These are phyloP conservation scores for Alnus rubra DNA, from an alignment of 306 rosid genomes.

Conservation along the genomic window DNA sequence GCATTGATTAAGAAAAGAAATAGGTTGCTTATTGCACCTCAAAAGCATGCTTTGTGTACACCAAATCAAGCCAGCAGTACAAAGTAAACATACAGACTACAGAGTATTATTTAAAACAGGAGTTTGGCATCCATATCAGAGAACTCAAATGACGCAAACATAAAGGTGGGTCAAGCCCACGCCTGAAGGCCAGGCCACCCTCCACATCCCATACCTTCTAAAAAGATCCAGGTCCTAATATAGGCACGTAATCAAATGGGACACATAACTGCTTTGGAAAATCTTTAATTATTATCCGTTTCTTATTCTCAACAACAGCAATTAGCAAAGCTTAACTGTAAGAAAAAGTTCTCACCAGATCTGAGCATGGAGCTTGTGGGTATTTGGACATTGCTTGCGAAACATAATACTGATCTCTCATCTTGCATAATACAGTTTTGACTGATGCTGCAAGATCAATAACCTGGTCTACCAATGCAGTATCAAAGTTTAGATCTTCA, in stretches of 20 bases:
- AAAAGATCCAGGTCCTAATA: neutral
- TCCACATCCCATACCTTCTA: no score
- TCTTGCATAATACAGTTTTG: conserved; percentile 28
- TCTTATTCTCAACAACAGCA: neutral
- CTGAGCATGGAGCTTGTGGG: conserved; percentile 43
- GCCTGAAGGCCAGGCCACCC: no score
- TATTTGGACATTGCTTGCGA: conserved; percentile 44
- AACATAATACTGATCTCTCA: conserved; percentile 37
- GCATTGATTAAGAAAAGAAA: no score
- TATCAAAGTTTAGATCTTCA: conserved; percentile 16
- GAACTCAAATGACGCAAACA: no score
- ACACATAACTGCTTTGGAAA: neutral
- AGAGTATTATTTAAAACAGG: no score
- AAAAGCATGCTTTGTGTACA: no score
- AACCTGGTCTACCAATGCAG: conserved; percentile 26
- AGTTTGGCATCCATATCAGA: no score
- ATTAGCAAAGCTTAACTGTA: neutral
- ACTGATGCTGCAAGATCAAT: conserved; percentile 39
- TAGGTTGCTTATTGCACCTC: no score
- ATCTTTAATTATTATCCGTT: neutral
- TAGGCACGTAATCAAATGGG: neutral
- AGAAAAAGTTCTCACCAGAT: conserved; percentile 34
- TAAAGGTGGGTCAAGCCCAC: no score
- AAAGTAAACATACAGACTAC: no score
- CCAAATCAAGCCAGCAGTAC: no score